Base-by-base conservation (phyloP, 1,284 basidiomycete species). In the Pulchroboletus neoregius region DNA sequence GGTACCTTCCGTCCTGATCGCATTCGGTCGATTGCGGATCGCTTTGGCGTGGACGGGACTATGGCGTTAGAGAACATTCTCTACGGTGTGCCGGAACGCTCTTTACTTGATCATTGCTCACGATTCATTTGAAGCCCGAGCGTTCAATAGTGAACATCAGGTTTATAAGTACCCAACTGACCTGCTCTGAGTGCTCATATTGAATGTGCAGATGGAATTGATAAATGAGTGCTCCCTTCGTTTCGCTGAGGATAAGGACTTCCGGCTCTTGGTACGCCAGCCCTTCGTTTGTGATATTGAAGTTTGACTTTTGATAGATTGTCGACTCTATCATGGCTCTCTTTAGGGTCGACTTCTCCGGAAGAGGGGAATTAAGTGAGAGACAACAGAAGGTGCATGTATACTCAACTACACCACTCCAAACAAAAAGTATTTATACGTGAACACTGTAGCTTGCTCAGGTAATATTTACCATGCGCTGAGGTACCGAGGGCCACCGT, bases 251-350 rank as follows among this genome's bases (percentile, higher is more conserved):
- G 87, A 90, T 63, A 88, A 87, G 61, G 85, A 87, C 56, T 90
- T 84, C 57, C 73, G 80, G 36, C 74, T 91, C 27, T 68, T 92
- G 57, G 87, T 86, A 55, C 20, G 62, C 39, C 44, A 28, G 18
- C 18, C 31, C 39, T 39, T 22, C 24, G 18, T 26, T 24, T n/a
- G 27, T 18, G 11, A 34, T 6, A 23, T 20, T 12, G 24, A 42
- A 9, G 37, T 35, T 31, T 64, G 13, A 67, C 24, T 18, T 39
- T 54, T 15, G 46, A 23, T 53, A 92, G 88, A 90, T 96, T 52
- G 82, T 92, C 23, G 91, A 97, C 64, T 93, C 89, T 54, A 94
- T 96, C 56, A 94, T 97, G 89, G 94, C 94, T 24, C 75, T 95
- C 8, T 96, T 96, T 68, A 82, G 93, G 10, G 90, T 92, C 15